Base-by-base conservation (phyloP, 2,329 filamentous ascomycete genomes). In the Pyricularia pennisetigena region DNA sequence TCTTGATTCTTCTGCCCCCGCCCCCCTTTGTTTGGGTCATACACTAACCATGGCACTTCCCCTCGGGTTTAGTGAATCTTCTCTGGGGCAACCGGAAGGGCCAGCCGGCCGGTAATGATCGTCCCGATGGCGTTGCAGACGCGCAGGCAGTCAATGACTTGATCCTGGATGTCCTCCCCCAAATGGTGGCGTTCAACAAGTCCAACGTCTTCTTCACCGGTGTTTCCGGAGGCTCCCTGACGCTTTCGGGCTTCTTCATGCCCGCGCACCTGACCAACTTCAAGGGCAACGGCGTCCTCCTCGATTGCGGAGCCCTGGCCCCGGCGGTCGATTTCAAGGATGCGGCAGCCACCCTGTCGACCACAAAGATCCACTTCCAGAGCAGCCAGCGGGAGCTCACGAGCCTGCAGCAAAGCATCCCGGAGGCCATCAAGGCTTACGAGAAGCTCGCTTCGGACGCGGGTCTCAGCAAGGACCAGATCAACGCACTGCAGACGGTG, bases 81-180 rank as follows among this genome's bases (percentile, higher is more conserved):
- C 86, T 86, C 79, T 88, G 85, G 85, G 85, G 85, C 68, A 84
- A 85, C 65, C 82, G 82, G 78, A 85, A 84, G 81, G 85, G 85
- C 68, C 83, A 83, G 29, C 83, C 83, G 69, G 71, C 76, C 2
- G 84, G 84, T 0, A 79, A 85, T 26, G 73, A 83, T 62, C 81
- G 85, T 26, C 83, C 82, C 4, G 82, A 87, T 73, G 85, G 85
- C 69, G 84, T 81, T 0, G 83, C 79, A 7, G 85, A 88, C 75
- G 78, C 85, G 0, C 82, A 84, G 70, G 84, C 84, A 30, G 84
- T 87, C 62, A 81, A 82, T 70, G 81, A 84, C 70, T 79, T 86
- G 28, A 77, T 87, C 67, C 76, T 79, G 62, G 74, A 77, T 3
- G 80, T 82, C 29, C 78, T 87, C 10, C 82, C 85, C 4, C 78